Evolutionary conservation across 2,329 filamentous ascomycete species (phyloP).

Genomic region (Alternaria hordeiaustralica): DNA sequence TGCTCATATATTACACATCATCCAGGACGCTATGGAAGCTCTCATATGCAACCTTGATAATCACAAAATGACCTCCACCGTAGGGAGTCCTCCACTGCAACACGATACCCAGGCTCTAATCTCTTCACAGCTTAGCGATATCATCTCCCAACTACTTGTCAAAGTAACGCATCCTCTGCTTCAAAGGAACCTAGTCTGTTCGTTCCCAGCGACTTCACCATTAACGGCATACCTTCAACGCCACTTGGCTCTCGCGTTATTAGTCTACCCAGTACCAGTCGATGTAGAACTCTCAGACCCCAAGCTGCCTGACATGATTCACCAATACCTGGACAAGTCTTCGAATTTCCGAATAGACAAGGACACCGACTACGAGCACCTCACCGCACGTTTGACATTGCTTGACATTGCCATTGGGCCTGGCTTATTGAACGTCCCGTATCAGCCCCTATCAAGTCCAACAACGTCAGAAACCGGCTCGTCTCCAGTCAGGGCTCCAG

Average conservation of each 20-base stretch:
- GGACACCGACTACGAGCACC: conserved; percentile 70
- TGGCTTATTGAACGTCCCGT: conserved; percentile 52
- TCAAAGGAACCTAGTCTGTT: conserved; percentile 64
- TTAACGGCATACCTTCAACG: conserved; percentile 67
- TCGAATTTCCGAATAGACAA: conserved; percentile 61
- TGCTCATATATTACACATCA: conserved; percentile 16
- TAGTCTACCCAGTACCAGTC: conserved; percentile 55
- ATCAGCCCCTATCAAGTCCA: conserved; percentile 37
- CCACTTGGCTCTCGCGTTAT: conserved; percentile 68
- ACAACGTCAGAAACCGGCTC: conserved; percentile 29
- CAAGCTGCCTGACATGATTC: conserved; percentile 26
- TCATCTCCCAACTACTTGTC: conserved; percentile 32
- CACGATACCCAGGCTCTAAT: conserved; percentile 30
- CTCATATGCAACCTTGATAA: conserved; percentile 38
- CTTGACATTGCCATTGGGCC: conserved; percentile 79
- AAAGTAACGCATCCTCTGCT: conserved; percentile 58
- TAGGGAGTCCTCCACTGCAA: conserved; percentile 22
- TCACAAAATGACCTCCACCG: conserved; percentile 26
- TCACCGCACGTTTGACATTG: conserved; percentile 70
- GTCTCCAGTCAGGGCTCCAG: conserved; percentile 16
- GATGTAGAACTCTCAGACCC: conserved; percentile 32
- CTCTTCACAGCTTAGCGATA: conserved; percentile 30
- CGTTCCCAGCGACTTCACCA: conserved; percentile 62
- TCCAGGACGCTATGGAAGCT: conserved; percentile 44
- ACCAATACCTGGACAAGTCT: conserved; percentile 36